Evolutionary conservation across 192 early-diverging fungal genomes (phyloP).

Genomic region (Umbelopsis ramanniana): DNA sequence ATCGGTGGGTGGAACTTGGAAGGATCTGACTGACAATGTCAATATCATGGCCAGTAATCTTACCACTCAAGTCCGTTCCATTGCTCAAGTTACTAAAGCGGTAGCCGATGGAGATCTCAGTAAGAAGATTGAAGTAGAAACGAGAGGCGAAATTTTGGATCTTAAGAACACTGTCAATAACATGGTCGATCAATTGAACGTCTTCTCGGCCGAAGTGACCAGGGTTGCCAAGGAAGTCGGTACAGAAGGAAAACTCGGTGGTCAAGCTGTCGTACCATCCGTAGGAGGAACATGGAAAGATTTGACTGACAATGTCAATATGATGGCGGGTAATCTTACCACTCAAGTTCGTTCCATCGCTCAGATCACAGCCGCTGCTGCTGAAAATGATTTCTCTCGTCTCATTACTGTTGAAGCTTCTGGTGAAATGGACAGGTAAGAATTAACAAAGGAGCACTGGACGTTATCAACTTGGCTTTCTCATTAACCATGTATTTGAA

Average conservation of each 20-base stretch:
- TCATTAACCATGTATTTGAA: slow-evolving; percentile 7
- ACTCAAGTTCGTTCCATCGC: slow-evolving; percentile 74
- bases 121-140: slow-evolving; percentile 55
- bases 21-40: slow-evolving; percentile 61
- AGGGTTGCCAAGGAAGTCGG: slow-evolving; percentile 69
- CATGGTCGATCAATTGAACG: slow-evolving; percentile 61
- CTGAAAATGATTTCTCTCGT: slow-evolving; percentile 59
- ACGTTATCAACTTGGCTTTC: no score
- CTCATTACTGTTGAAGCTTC: slow-evolving; percentile 66
- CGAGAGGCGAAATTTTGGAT: slow-evolving; percentile 58
- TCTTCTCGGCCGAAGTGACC: slow-evolving; percentile 65
- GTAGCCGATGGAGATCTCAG: slow-evolving; percentile 58
- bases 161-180: slow-evolving; percentile 66
- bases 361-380: slow-evolving; percentile 61
- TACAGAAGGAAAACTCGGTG: slow-evolving; percentile 76
- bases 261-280: slow-evolving; percentile 68
- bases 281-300: slow-evolving; percentile 82
- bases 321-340: slow-evolving; percentile 64
- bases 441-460: no score
- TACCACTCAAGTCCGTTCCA: slow-evolving; percentile 57
- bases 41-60: slow-evolving; percentile 65
- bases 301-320: slow-evolving; percentile 71
- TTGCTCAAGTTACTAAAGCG: slow-evolving; percentile 57
- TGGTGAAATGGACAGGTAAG: slow-evolving; percentile 76
- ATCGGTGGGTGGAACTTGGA: slow-evolving; percentile 57